Conservation (phyloP, 805 yeast species). For the Schizosaccharomyces lindneri region DNA sequence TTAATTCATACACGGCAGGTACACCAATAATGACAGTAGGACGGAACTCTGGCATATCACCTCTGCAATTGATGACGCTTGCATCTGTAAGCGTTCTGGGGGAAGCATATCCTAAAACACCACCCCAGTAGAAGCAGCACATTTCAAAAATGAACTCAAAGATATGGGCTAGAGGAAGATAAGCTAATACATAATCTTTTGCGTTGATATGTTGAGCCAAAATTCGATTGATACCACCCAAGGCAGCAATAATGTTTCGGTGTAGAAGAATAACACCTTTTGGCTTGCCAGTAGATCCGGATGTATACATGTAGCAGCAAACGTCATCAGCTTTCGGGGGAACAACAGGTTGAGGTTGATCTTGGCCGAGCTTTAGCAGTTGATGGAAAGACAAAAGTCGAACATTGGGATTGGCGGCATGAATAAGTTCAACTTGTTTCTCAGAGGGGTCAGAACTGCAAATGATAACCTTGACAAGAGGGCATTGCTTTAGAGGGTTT, state of each 20-base stretch:
- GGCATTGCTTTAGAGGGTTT: conserved; percentile 44
- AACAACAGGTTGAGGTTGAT: conserved; percentile 18
- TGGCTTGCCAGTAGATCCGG: conserved; percentile 69
- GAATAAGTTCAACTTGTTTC: conserved; percentile 32
- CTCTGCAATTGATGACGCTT: conserved; percentile 60
- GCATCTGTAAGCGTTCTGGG: conserved; percentile 74
- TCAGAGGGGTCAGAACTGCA: conserved; percentile 28
- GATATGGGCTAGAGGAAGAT: conserved; percentile 89
- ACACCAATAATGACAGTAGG: conserved; percentile 96
- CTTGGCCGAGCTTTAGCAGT: conserved; percentile 30
- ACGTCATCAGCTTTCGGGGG: conserved; percentile 35
- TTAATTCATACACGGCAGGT: conserved; percentile 96
- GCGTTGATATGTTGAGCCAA: conserved; percentile 17
- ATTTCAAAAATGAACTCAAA: conserved; percentile 80
- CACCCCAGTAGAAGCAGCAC: conserved; percentile 68
- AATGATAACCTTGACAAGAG: conserved; percentile 39
- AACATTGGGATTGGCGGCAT: conserved; percentile 40
- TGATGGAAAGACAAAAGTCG: conserved; percentile 36
- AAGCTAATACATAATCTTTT: conserved; percentile 55
- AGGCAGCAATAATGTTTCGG: conserved; percentile 51
- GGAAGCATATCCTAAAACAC: conserved; percentile 64
- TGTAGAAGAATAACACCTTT: conserved; percentile 58
- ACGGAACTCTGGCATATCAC: conserved; percentile 65
- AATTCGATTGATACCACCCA: conserved; percentile 47
- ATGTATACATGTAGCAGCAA: conserved; percentile 66